phyloP scores from a whole-genome alignment of 23 red algal genomes.

The Agarophyton chilense region DNA sequence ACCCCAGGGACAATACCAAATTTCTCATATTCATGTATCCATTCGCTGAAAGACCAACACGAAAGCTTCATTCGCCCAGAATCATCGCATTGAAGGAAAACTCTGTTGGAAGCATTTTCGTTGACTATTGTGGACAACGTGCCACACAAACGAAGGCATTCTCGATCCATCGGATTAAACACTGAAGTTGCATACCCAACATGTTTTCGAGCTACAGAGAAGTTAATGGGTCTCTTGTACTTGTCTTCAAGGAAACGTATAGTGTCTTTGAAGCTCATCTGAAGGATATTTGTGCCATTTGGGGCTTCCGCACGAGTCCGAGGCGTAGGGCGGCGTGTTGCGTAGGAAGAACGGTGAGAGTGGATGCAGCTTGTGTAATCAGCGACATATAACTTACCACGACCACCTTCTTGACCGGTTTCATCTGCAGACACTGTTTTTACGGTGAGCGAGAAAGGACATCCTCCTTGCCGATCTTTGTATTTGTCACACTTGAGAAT shows the following conservation, averaged over 20 bases:
- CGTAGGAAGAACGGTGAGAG: neutral
- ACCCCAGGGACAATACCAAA: slow-evolving; percentile 30
- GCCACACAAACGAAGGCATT: slow-evolving; percentile 11
- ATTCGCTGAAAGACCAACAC: slow-evolving; percentile 12
- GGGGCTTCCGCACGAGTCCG: neutral
- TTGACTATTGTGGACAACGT: neutral
- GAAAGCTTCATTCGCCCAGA: neutral
- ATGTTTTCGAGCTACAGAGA: neutral
- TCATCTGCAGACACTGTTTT: neutral
- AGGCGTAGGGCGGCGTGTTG: neutral
- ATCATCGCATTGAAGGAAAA: neutral
- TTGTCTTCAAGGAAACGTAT: slow-evolving; percentile 27
- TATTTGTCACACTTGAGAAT: neutral
- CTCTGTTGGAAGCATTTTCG: neutral
- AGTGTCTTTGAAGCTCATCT: slow-evolving; percentile 24
- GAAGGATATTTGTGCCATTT: neutral
- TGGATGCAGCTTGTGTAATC: slow-evolving; percentile 4
- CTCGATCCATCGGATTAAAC: neutral
- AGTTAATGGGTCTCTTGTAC: slow-evolving; percentile 16
- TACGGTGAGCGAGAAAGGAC: neutral
- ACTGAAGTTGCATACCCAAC: neutral
- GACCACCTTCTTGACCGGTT: neutral
- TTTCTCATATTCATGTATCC: slow-evolving; percentile 8
- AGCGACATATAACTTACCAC: neutral
- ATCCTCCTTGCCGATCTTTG: neutral